phyloP scores from a whole-genome alignment of 1,139 yeast species.

The Pichia kudriavzevii region DNA sequence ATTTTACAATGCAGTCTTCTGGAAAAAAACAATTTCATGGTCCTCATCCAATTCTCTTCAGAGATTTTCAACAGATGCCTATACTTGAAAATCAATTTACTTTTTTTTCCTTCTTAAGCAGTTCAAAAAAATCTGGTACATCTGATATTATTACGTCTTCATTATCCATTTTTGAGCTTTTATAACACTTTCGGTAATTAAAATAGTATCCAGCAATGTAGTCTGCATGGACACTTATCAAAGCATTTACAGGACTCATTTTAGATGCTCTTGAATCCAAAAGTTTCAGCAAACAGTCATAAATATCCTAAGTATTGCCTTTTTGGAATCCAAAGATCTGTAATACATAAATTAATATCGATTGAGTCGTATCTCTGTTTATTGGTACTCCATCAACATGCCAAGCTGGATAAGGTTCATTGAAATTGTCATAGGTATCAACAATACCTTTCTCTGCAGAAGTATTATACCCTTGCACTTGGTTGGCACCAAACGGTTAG shows the following conservation, averaged over 20 bases:
- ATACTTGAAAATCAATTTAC: conserved; percentile 12
- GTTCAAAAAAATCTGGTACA: conserved; percentile 9
- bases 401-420: conserved; percentile 61
- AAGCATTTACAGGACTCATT: conserved; percentile 46
- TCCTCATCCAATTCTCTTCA: conserved; percentile 36
- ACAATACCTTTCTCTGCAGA: conserved; percentile 37
- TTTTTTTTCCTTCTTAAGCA: conserved; percentile 27
- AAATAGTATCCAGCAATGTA: conserved; percentile 66
- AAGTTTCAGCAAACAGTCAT: conserved; percentile 51
- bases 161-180: conserved; percentile 61
- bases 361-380: conserved; percentile 44
- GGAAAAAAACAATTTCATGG: conserved; percentile 40
- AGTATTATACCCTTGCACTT: conserved; percentile 29
- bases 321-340: conserved; percentile 62
- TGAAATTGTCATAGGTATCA: conserved; percentile 33
- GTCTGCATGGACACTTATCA: conserved; percentile 58
- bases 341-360: conserved; percentile 43
- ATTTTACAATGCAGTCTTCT: conserved; percentile 48
- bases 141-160: conserved; percentile 48
- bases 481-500: conserved; percentile 19
- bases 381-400: conserved; percentile 33
- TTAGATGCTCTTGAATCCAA: conserved; percentile 68
- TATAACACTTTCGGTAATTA: conserved; percentile 67
- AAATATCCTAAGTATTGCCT: conserved; percentile 59
- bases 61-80: conserved; percentile 31